Evolutionary conservation across 2,329 filamentous ascomycete genomes (phyloP).

Genomic region (Aureobasidium sp.): DNA sequence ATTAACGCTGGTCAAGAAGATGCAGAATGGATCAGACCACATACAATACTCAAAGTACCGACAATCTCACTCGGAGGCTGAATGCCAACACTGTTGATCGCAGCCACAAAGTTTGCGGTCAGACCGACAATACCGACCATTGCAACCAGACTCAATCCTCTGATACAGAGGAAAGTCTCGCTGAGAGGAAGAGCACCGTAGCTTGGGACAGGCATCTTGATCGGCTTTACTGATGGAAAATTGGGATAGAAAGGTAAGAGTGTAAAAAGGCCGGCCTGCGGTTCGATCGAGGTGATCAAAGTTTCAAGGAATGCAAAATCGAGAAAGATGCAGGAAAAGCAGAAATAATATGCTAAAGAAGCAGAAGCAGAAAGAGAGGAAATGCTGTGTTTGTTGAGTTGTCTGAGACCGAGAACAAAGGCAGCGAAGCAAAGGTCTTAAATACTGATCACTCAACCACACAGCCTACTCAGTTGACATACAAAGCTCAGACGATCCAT

Average conservation of each 20-base stretch:
- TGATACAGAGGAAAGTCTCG: slow-evolving; percentile 66
- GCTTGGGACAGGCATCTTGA: slow-evolving; percentile 45
- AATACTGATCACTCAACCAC: neutral
- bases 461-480: neutral
- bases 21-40: slow-evolving; percentile 28
- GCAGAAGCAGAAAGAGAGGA: neutral
- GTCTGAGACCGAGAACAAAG: neutral
- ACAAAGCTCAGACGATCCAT: neutral
- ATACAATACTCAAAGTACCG: slow-evolving; percentile 69
- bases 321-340: neutral
- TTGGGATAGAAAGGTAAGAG: neutral
- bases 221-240: neutral
- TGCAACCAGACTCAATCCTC: slow-evolving; percentile 59
- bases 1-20: slow-evolving; percentile 18
- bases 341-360: neutral
- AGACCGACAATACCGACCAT: slow-evolving; percentile 74
- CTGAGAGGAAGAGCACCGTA: slow-evolving; percentile 61
- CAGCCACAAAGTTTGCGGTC: slow-evolving; percentile 69
- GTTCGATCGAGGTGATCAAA: neutral
- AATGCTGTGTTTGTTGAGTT: neutral
- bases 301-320: neutral
- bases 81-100: slow-evolving; percentile 59
- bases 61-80: slow-evolving; percentile 64
- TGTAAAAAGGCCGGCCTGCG: neutral
- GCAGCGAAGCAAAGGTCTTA: neutral